These are phyloP conservation scores for Trichophyton rubrum DNA, from an alignment of 2,329 filamentous ascomycete species.

Conservation along the genomic window DNA sequence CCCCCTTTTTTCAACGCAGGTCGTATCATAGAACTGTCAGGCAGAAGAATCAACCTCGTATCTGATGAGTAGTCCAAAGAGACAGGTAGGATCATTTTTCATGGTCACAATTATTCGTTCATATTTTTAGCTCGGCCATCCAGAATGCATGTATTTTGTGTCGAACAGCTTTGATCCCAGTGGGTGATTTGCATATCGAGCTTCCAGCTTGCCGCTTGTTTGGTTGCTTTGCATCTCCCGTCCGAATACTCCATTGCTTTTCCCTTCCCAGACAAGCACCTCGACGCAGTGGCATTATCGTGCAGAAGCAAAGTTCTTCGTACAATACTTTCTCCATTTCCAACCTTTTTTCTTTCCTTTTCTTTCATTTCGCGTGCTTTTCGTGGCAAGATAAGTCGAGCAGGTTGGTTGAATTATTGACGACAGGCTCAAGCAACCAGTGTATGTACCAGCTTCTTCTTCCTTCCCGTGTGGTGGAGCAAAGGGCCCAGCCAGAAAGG, in stretches of 20 bases:
- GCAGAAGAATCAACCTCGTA: neutral
- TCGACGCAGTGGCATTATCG: neutral
- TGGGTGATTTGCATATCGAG: neutral
- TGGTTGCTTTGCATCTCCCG: neutral
- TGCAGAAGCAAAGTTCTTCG: too few species aligned
- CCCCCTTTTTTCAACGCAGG: neutral
- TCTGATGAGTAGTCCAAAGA: slow-evolving; percentile 1
- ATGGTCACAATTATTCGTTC: neutral
- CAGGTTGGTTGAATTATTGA: neutral
- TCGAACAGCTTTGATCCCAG: neutral
- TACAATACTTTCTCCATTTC: too few species aligned
- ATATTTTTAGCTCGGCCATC: neutral
- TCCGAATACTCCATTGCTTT: neutral
- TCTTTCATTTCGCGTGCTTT: neutral
- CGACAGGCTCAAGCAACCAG: neutral
- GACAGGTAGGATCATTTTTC: neutral
- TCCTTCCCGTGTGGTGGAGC: neutral
- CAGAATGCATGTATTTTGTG: neutral
- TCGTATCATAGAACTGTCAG: neutral
- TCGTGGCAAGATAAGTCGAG: neutral
- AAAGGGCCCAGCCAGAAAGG: neutral
- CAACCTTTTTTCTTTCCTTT: neutral
- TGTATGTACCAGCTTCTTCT: neutral
- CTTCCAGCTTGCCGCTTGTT: too few species aligned
- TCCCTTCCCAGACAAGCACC: neutral